Evolutionary conservation across 2,329 filamentous ascomycete species (phyloP).

Genomic region (Xylaria multiplex): DNA sequence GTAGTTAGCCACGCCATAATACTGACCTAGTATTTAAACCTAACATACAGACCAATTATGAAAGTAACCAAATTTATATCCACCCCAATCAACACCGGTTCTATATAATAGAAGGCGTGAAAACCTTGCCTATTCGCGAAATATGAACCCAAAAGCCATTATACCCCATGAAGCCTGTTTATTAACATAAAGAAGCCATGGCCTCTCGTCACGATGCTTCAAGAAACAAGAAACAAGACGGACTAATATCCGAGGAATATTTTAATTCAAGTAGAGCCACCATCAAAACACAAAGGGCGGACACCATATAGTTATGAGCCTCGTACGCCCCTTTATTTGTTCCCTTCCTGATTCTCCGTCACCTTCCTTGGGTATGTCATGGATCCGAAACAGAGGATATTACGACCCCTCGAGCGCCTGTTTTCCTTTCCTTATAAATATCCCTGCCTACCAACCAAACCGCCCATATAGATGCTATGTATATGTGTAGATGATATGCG

Average conservation of each 20-base stretch:
- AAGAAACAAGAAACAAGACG: not conserved
- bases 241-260: not conserved
- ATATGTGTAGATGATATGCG: constrained; percentile 29
- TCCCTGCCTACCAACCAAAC: constrained; percentile 22
- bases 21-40: too few relatives aligned
- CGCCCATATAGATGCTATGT: constrained; percentile 32
- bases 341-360: not conserved
- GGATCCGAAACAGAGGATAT: constrained; percentile 27
- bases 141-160: not conserved
- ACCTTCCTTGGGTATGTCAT: constrained; percentile 6
- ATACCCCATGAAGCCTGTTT: not conserved
- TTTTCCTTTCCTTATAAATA: constrained; percentile 32
- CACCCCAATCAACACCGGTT: too few relatives aligned
- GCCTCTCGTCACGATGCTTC: not conserved
- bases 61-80: too few relatives aligned
- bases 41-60: too few relatives aligned
- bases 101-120: too few relatives aligned
- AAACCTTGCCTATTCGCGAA: not conserved
- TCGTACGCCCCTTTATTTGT: constrained; percentile 11
- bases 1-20: too few relatives aligned
- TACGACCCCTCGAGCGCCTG: constrained; percentile 29
- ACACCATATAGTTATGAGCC: not conserved
- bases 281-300: constrained; percentile 8
- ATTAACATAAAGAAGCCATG: not conserved
- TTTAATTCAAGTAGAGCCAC: constrained; percentile 9